Evolutionary conservation across 345 rosid genomes (phyloP).

Genomic region (Sonneratia caseolaris): DNA sequence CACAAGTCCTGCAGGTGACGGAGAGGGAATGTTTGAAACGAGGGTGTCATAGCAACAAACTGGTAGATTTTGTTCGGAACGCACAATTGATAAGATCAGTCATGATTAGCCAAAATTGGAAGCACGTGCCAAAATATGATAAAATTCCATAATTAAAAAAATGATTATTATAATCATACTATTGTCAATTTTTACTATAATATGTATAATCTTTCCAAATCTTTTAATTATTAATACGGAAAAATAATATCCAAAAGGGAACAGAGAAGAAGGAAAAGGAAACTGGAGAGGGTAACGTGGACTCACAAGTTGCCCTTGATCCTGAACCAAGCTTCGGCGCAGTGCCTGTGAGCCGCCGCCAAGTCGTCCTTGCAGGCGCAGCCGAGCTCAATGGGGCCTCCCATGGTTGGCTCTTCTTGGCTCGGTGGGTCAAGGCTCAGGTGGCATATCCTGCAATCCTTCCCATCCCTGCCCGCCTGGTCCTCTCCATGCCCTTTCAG

Average conservation of each 20-base stretch:
- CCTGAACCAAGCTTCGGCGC: conserved; percentile 45
- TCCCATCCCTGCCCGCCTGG: background rate
- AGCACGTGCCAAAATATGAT: no score
- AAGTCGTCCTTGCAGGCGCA: conserved; percentile 40
- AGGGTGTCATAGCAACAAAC: no score
- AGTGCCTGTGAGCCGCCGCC: conserved; percentile 35
- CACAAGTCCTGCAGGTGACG: conserved; percentile 44
- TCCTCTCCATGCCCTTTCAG: background rate
- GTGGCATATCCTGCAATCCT: conserved; percentile 17
- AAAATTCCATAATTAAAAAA: no score
- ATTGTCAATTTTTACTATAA: no score
- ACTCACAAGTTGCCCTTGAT: conserved; percentile 36
- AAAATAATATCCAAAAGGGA: background rate
- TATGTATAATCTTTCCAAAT: no score
- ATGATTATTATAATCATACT: no score
- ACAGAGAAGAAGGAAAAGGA: background rate
- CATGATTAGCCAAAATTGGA: no score
- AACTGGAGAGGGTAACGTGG: background rate
- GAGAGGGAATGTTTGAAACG: no score
- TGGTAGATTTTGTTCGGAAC: no score
- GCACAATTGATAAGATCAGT: no score
- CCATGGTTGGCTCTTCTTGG: conserved; percentile 16
- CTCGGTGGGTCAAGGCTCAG: conserved; percentile 11
- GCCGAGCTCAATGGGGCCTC: conserved; percentile 27
- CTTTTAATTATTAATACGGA: no score